A percentile compares a stretch with the other conserved stretches of the same genome.
phyloP scores from a whole-genome alignment of 2,329 filamentous ascomycete species.

The Aspergillus felis region DNA sequence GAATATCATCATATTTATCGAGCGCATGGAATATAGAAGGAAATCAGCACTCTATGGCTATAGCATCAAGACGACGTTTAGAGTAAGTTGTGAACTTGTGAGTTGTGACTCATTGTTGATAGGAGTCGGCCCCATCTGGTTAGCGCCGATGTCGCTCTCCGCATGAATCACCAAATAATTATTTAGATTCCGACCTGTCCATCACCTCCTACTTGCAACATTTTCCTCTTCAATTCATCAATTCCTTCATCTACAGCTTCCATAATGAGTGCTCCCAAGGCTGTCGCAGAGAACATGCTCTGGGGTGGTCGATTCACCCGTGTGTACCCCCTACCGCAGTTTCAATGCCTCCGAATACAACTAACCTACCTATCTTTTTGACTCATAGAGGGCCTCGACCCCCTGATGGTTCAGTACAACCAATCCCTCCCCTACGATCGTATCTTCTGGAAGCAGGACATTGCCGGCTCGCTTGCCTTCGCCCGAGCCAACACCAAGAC shows the following conservation, averaged over 20 bases:
- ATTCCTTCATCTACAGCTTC: constrained; percentile 2
- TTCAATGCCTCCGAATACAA: constrained; percentile 13
- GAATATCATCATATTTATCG: background rate
- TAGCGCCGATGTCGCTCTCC: background rate
- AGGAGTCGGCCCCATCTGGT: background rate
- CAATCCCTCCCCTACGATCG: constrained; percentile 75
- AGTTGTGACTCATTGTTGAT: background rate
- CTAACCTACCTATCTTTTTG: constrained; percentile 12
- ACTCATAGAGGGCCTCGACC: constrained; percentile 68
- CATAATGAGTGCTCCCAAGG: constrained; percentile 36
- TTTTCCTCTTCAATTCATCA: constrained; percentile 2
- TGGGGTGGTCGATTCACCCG: constrained; percentile 62
- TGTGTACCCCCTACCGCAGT: constrained; percentile 23
- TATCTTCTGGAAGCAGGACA: constrained; percentile 74
- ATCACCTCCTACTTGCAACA: background rate
- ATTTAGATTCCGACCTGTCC: background rate
- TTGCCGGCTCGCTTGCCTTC: constrained; percentile 75
- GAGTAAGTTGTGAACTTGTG: background rate
- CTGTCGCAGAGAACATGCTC: constrained; percentile 50
- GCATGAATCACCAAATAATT: background rate
- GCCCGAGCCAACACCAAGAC: constrained; percentile 73
- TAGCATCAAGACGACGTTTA: no score
- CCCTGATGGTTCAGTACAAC: constrained; percentile 84
- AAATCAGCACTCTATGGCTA: background rate
- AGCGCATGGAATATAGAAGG: background rate